A percentile compares a stretch with the other conserved stretches of the same genome.
Conservation (phyloP, 2,329 filamentous ascomycete genomes). For the Paraphoma chrysanthemicola region DNA sequence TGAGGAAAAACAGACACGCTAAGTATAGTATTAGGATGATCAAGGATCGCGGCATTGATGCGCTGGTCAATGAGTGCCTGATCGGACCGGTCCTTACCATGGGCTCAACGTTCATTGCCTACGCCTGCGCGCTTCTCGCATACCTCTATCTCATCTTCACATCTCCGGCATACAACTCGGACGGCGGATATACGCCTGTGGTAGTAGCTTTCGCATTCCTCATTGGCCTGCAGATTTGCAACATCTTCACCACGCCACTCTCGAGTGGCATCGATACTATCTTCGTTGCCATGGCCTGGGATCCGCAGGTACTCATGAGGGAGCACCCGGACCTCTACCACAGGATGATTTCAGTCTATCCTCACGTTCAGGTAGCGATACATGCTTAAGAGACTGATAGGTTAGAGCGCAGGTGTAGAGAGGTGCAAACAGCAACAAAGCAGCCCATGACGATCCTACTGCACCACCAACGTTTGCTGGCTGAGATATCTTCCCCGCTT, state of each 20-base stretch:
- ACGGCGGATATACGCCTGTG: conserved; percentile 74
- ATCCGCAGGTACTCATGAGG: conserved; percentile 74
- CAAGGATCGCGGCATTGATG: conserved; percentile 89
- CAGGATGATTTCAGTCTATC: conserved; percentile 81
- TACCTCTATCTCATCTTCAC: conserved; percentile 90
- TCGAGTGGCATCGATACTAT: conserved; percentile 90
- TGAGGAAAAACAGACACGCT: neutral
- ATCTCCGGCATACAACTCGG: conserved; percentile 75
- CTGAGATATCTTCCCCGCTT: neutral
- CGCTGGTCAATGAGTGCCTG: conserved; percentile 86
- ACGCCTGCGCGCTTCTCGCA: conserved; percentile 78
- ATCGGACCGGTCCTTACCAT: conserved; percentile 69
- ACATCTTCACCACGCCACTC: conserved; percentile 88
- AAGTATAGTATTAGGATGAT: conserved; percentile 66
- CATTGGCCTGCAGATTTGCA: conserved; percentile 87
- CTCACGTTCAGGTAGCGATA: conserved; percentile 80
- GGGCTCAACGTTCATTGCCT: conserved; percentile 83
- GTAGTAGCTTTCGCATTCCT: conserved; percentile 86
- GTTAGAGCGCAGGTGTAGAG: neutral
- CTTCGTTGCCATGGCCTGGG: conserved; percentile 78
- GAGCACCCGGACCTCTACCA: conserved; percentile 84
- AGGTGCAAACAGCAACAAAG: neutral
- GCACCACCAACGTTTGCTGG: conserved; percentile 4
- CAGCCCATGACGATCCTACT: conserved; percentile 12
- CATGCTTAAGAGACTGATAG: conserved; percentile 53